Base-by-base conservation (phyloP, 225 moss, liverwort and hornwort species). In the Neckera pumila region DNA sequence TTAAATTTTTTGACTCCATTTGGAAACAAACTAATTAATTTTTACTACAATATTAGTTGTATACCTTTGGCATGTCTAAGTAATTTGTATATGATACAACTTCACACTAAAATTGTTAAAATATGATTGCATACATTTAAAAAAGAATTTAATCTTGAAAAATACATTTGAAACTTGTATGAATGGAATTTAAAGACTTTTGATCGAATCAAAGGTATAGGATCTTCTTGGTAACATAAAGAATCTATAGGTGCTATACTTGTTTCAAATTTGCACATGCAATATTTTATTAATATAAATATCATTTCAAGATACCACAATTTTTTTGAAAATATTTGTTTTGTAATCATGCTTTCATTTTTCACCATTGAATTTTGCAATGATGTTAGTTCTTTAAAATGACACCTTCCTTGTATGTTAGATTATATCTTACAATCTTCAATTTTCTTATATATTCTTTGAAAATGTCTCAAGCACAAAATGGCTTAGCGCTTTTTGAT, bases 281-380 rank as follows among this genome's bases (percentile, higher is more conserved):
- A 14, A 34, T 76, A 4, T 3, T 14, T 76, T 49, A 4, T 14
- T 7, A 2, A 36, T 14, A 9, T 14, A 22, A 76, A 14, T 22
- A 2, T 31, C 9, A 9, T 23, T 14, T 23, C 9, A 54, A 36
- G 9, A 54, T 76, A 23, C 1, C 0, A 23, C 3, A 34, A 51
- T 10, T 2, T 0, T 45, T 31, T 19, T 21, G 13, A 21, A 5
- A 22, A 36, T 36, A 23, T 76, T 9, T 36, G 2, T 15, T 77
- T 77, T 54, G 14, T 3, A 14, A 23, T 53, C 0, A 9, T 0
- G 3, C 23, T 23, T 76, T 23, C 0, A 25, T 6, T 76, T 23
- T 53, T 53, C 3, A 53, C 14, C 9, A 53, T 1, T 53, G 0
- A 7, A 33, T 13, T 21, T 51, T 3, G 4, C 13, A 53, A 53